Percentiles rank a stretch among this genome's conserved stretches.
Evolutionary conservation across 176 grass and related monocot species (phyloP).

Genomic region (Ananas comosus): DNA sequence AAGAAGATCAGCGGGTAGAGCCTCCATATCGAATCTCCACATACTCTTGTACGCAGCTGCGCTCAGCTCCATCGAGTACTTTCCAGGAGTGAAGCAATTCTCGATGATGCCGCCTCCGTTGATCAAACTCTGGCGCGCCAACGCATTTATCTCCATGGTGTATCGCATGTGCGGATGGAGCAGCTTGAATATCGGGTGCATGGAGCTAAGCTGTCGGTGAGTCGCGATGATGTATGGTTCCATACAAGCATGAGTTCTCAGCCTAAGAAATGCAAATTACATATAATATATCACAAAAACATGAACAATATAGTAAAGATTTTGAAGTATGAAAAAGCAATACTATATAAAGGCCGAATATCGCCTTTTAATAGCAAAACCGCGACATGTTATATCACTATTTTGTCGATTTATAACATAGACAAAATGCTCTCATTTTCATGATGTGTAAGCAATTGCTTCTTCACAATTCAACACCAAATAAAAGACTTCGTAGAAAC

Average conservation of each 20-base stretch:
- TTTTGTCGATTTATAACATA: background rate
- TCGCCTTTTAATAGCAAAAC: background rate
- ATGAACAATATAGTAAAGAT: background rate
- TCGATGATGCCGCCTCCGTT: conserved; percentile 43
- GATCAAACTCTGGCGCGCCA: conserved; percentile 32
- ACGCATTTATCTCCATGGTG: conserved; percentile 73
- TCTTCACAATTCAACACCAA: too few species aligned
- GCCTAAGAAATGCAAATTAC: conserved; percentile 22
- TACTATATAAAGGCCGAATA: background rate
- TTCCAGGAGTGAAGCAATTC: conserved; percentile 28
- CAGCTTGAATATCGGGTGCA: conserved; percentile 64
- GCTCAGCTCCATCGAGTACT: conserved; percentile 45
- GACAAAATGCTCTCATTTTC: background rate
- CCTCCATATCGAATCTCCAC: conserved; percentile 83
- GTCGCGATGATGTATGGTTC: conserved; percentile 76
- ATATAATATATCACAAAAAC: background rate
- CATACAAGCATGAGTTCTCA: conserved; percentile 59
- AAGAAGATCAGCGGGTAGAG: conserved; percentile 56
- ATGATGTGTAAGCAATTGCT: too few species aligned
- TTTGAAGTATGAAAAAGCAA: background rate
- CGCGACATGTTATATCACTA: background rate
- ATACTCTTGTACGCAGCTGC: conserved; percentile 27
- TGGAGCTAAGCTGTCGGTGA: conserved; percentile 50
- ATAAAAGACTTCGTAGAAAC: background rate
- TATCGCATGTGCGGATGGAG: conserved; percentile 63